Base-by-base conservation (phyloP, 2,329 filamentous ascomycete species). In the Dactylellina leptospora region DNA sequence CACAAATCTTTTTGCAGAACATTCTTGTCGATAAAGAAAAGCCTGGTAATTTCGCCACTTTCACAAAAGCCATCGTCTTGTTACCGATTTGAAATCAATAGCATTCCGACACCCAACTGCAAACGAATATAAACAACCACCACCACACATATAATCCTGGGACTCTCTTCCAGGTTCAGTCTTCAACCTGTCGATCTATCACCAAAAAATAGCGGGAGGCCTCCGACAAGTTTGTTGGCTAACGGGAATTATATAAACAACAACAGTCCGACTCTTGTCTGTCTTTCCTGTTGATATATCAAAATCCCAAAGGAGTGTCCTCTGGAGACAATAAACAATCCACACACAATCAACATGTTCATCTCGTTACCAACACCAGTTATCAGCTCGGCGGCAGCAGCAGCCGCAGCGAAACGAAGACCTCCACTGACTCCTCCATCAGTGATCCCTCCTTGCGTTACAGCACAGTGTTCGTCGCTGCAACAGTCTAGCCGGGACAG, bases 381-480 rank as follows among this genome's bases (percentile, higher is more conserved):
- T 42, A 71, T 75, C 63, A 58, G 62, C 62, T 61, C 63, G 47
- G 23, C 55, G 18, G 22, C 56, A 44, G 16, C 36, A 11, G 36
- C 36, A n/a, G 28, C 45, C 13, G 56, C 69, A 18, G 66, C 59
- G 44, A 53, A 58, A 20, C 79, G 80, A 66, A 80, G 81, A 47
- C 80, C 80, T 63, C 80, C 81, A 77, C 78, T 82, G 63, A 82
- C 81, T 54, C 81, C 81, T 71, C 81, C 81, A 25, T 82, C 80
- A 48, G 80, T 82, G 33, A 82, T 81, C 36, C 81, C 81, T 53
- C 80, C 81, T 61, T 82, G 80, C 59, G 77, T 82, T 53, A 81
- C 80, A 45, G 80, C 80, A 53, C 79, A 80, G 25, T 79, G 78
- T 47, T 79, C 80, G 16, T 77, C 79, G 44, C 77, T 79, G 11